These are phyloP conservation scores for Sarocladiaceae sp. DNA, from an alignment of 2,329 filamentous ascomycete genomes.

Conservation along the genomic window DNA sequence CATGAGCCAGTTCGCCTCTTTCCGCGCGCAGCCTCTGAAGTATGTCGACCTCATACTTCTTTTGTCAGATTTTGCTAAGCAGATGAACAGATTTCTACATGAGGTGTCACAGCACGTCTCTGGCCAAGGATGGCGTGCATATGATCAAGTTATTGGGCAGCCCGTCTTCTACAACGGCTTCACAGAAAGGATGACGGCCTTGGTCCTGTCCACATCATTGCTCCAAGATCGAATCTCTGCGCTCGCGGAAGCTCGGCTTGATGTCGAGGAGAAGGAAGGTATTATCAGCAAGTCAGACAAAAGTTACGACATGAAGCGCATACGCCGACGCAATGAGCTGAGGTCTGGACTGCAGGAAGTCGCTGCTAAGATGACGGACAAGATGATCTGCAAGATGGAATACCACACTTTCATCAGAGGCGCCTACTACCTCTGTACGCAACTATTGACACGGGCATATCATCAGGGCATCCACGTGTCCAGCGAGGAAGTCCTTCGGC, in stretches of 20 bases:
- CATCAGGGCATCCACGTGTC: slow-evolving; percentile 97
- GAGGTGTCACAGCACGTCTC: slow-evolving; percentile 92
- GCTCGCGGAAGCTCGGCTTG: slow-evolving; percentile 67
- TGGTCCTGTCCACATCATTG: slow-evolving; percentile 69
- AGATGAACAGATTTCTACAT: slow-evolving; percentile 68
- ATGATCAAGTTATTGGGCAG: slow-evolving; percentile 84
- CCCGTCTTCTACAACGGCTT: slow-evolving; percentile 92
- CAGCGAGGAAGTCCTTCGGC: slow-evolving; percentile 80
- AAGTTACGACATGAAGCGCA: slow-evolving; percentile 43
- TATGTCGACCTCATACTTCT: slow-evolving; percentile 22
- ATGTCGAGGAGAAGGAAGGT: slow-evolving; percentile 71
- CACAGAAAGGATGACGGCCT: slow-evolving; percentile 78
- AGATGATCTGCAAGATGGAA: slow-evolving; percentile 99
- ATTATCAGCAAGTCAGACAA: slow-evolving; percentile 51
- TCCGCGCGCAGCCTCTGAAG: slow-evolving; percentile 63
- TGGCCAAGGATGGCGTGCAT: slow-evolving; percentile 90
- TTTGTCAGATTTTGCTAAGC: background rate
- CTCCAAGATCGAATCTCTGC: slow-evolving; percentile 69
- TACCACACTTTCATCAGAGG: slow-evolving; percentile 86
- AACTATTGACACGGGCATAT: slow-evolving; percentile 86
- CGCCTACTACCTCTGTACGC: slow-evolving; percentile 84
- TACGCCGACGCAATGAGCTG: slow-evolving; percentile 55
- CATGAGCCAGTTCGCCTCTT: slow-evolving; percentile 80
- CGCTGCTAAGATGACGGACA: slow-evolving; percentile 78
- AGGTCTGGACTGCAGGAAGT: slow-evolving; percentile 71